Evolutionary conservation across 371 early-diverging fungal species (phyloP).

Genomic region (Mortierella sp.): DNA sequence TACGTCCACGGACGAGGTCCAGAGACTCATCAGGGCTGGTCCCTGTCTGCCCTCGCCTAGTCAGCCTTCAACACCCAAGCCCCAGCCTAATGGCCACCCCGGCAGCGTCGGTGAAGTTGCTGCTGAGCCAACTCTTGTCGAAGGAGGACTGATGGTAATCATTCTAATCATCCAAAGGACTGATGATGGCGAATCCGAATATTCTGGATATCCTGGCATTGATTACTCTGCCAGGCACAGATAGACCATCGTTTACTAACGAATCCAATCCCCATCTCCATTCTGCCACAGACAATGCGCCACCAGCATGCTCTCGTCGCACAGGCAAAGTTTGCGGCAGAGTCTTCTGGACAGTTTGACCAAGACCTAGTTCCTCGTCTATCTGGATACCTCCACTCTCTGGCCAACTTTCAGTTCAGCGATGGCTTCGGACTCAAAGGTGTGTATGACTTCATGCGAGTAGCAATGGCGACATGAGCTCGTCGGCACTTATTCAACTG

Average conservation of each 20-base stretch:
- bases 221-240: too few species aligned
- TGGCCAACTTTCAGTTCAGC: conserved; percentile 40
- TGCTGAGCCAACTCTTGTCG: conserved; percentile 11
- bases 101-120: conserved; percentile 8
- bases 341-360: conserved; percentile 51
- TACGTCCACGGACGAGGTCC: conserved; percentile 44
- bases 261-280: too few species aligned
- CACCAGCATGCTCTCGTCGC: conserved; percentile 50
- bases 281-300: conserved; percentile 32
- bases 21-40: conserved; percentile 44
- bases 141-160: conserved; percentile 42
- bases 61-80: conserved; percentile 33
- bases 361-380: conserved; percentile 42
- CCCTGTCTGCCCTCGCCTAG: conserved; percentile 32
- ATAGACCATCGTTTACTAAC: too few species aligned
- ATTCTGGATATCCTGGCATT: too few species aligned
- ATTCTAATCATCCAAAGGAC: too few species aligned
- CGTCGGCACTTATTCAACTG: background rate
- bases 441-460: conserved; percentile 6
- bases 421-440: conserved; percentile 52
- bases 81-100: conserved; percentile 4
- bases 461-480: conserved; percentile 1
- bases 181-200: background rate
- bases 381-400: conserved; percentile 41
- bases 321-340: conserved; percentile 53